Conservation (phyloP, 768 basidiomycete species). For the Favolaschia claudopus region DNA sequence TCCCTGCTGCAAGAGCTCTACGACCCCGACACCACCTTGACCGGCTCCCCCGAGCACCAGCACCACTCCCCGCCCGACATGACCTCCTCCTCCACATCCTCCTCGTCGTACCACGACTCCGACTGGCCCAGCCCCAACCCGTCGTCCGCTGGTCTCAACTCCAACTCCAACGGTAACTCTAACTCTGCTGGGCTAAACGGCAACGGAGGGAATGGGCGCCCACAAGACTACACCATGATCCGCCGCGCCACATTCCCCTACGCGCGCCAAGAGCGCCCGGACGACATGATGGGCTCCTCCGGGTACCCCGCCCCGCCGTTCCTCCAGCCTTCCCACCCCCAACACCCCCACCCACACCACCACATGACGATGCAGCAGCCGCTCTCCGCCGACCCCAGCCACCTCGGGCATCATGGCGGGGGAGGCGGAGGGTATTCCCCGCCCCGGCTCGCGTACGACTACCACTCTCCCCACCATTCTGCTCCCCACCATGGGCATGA, state of each 20-base stretch:
- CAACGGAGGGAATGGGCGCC: constrained; percentile 24
- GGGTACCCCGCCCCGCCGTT: constrained; percentile 52
- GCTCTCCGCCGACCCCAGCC: constrained; percentile 39
- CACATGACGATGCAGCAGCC: constrained; percentile 35
- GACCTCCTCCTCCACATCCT: constrained; percentile 40
- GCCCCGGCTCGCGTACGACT: constrained; percentile 44
- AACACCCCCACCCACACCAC: constrained; percentile 45
- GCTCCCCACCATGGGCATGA: neutral
- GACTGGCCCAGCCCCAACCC: constrained; percentile 32
- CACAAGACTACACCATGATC: constrained; percentile 54
- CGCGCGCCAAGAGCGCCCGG: constrained; percentile 74
- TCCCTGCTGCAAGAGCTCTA: constrained; percentile 79
- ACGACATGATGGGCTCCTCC: constrained; percentile 44
- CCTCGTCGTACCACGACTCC: constrained; percentile 30
- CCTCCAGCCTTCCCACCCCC: constrained; percentile 52
- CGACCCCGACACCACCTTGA: constrained; percentile 62
- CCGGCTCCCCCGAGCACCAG: constrained; percentile 46
- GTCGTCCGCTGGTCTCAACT: constrained; percentile 36
- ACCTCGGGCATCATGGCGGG: constrained; percentile 48
- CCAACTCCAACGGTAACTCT: constrained; percentile 46
- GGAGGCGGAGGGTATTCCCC: constrained; percentile 46
- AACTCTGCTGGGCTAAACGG: constrained; percentile 34
- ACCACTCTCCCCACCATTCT: neutral
- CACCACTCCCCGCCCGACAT: constrained; percentile 41
- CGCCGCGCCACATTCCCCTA: constrained; percentile 82